Base-by-base conservation (phyloP, 352 stramenopile genomes). In the Pythium monospermum region DNA sequence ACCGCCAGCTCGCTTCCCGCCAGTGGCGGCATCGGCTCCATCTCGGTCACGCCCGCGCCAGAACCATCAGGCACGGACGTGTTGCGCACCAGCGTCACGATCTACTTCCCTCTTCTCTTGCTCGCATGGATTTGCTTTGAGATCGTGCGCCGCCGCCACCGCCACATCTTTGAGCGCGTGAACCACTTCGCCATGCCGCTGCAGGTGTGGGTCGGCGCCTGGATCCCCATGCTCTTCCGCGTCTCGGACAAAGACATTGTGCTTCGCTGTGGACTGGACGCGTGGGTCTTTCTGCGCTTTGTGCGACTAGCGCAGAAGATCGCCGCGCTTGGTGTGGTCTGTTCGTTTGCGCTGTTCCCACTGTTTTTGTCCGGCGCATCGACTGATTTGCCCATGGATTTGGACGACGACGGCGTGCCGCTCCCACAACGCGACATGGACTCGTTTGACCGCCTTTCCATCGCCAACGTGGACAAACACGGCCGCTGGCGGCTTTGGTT, bases 211-310 rank as follows among this genome's bases (percentile, higher is more conserved):
- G 43, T 60, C 43, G 53, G 53, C 53, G 35, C 35, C 27, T 90
- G 79, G 76, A 63, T 91, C n/a, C 74, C 74, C 15, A 76, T 83
- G 52, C 49, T 91, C 15, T 82, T 75, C 53, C 52, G 46, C 21
- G 56, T 87, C 18, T 50, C 65, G n/a, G 79, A 91, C 53, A 52
- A 62, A 31, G 56, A 76, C 32, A 76, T 91, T 28, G 70, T 83
- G 15, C 57, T 81, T 2, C 69, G 70, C 40, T 87, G 79, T 39
- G 79, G 79, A 0, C 61, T 91, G 50, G 76, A 88, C 51, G 73
- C 79, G 15, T 85, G 74, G 71, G 72, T 91, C 49, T 76, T 91
- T 46, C 50, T 91, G 52, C 79, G 76, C 42, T 92, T 92, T 47
- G 65, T 89, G 32, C 72, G 75, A 23, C 69, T 92, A 36, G 69